These are phyloP conservation scores for Alternaria dauci DNA, from an alignment of 2,329 filamentous ascomycete species.

Conservation along the genomic window DNA sequence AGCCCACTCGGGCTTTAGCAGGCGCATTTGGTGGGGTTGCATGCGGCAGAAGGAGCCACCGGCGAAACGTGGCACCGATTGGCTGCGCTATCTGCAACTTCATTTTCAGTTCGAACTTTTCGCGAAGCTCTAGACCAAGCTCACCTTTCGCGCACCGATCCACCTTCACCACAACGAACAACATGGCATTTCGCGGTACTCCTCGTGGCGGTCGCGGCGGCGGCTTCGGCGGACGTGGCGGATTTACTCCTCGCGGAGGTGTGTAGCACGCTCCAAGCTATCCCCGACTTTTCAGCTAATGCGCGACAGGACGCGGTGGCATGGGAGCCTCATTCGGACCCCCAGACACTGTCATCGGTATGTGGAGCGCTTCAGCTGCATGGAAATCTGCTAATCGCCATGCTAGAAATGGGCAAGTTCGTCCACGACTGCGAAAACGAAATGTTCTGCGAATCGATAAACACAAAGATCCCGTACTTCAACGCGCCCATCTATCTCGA, in stretches of 20 bases:
- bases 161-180: slow-evolving; percentile 42
- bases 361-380: background rate
- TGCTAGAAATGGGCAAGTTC: slow-evolving; percentile 88
- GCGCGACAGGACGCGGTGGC: slow-evolving; percentile 47
- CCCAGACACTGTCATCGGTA: slow-evolving; percentile 56
- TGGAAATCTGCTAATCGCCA: slow-evolving; percentile 26
- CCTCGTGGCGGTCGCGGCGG: slow-evolving; percentile 52
- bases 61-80: slow-evolving; percentile 41
- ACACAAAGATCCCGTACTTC: slow-evolving; percentile 97
- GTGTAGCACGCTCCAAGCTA: slow-evolving; percentile 31
- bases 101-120: slow-evolving; percentile 40
- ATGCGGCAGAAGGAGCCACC: slow-evolving; percentile 22
- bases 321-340: slow-evolving; percentile 54
- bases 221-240: slow-evolving; percentile 62
- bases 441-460: slow-evolving; percentile 95
- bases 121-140: slow-evolving; percentile 37
- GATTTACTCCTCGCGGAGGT: slow-evolving; percentile 62
- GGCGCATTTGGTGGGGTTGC: slow-evolving; percentile 36
- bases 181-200: slow-evolving; percentile 69
- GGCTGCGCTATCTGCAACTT: slow-evolving; percentile 32
- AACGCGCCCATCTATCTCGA: slow-evolving; percentile 98
- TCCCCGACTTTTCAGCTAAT: slow-evolving; percentile 40
- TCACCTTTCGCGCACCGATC: slow-evolving; percentile 38
- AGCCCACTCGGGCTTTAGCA: slow-evolving; percentile 34
- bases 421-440: slow-evolving; percentile 96